Percentiles rank a stretch among this genome's conserved stretches.
phyloP scores from a whole-genome alignment of 2,329 filamentous ascomycete genomes.

The Podosphaera leucotricha region DNA sequence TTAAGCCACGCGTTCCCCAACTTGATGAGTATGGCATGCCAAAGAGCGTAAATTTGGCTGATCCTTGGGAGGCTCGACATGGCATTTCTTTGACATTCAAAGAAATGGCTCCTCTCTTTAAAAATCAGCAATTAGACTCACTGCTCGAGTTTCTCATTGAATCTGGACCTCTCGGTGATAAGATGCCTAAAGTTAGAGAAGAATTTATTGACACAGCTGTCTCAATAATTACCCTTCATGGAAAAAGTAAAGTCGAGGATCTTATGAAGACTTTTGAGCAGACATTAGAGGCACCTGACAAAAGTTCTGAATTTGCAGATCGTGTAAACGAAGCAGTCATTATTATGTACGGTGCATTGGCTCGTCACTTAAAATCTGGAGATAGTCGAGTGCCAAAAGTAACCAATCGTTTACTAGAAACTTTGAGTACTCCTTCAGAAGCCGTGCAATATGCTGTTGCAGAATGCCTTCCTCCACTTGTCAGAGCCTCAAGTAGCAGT shows the following conservation, averaged over 20 bases:
- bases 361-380: slow-evolving; percentile 63
- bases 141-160: slow-evolving; percentile 76
- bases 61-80: slow-evolving; percentile 79
- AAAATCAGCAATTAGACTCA: slow-evolving; percentile 42
- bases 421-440: slow-evolving; percentile 83
- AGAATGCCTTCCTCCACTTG: slow-evolving; percentile 77
- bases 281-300: slow-evolving; percentile 67
- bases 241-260: slow-evolving; percentile 60
- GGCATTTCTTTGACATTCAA: slow-evolving; percentile 75
- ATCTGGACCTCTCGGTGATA: slow-evolving; percentile 67
- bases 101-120: slow-evolving; percentile 50
- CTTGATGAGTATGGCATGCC: slow-evolving; percentile 91
- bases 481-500: slow-evolving; percentile 57
- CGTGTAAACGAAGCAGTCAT: slow-evolving; percentile 92
- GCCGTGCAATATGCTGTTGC: slow-evolving; percentile 93
- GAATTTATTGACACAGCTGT: slow-evolving; percentile 88
- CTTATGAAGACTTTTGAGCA: slow-evolving; percentile 83
- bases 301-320: slow-evolving; percentile 59
- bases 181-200: slow-evolving; percentile 49
- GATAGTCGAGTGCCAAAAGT: slow-evolving; percentile 75
- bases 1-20: slow-evolving; percentile 61
- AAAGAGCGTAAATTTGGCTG: slow-evolving; percentile 62
- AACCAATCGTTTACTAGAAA: slow-evolving; percentile 62
- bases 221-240: slow-evolving; percentile 55
- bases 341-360: slow-evolving; percentile 86